phyloP scores from a whole-genome alignment of 371 early-diverging fungal genomes.

The Parasitella parasitica region DNA sequence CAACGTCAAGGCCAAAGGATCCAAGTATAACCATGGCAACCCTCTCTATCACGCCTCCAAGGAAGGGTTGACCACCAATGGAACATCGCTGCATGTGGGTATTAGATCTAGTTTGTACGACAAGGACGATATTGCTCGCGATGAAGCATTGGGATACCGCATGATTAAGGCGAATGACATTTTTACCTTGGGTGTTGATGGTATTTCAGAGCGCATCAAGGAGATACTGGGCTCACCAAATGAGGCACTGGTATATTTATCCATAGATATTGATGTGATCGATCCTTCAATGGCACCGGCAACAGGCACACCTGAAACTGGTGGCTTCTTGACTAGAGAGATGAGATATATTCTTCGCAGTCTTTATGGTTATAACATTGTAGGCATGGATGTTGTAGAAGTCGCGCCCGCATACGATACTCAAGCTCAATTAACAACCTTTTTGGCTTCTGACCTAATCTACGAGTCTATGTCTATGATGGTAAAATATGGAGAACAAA shows the following conservation, averaged over 20 bases:
- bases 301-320: conserved; percentile 56
- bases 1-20: conserved; percentile 35
- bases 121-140: conserved; percentile 35
- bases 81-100: conserved; percentile 53
- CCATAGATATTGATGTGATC: conserved; percentile 55
- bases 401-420: conserved; percentile 54
- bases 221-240: conserved; percentile 37
- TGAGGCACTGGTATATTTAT: conserved; percentile 42
- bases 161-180: conserved; percentile 54
- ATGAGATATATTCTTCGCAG: conserved; percentile 48
- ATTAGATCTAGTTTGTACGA: conserved; percentile 48
- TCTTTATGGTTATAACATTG: conserved; percentile 40
- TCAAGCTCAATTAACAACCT: conserved; percentile 51
- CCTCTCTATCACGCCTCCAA: conserved; percentile 51
- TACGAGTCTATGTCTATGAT: conserved; percentile 49
- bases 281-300: conserved; percentile 56
- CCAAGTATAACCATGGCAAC: conserved; percentile 43
- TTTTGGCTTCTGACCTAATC: conserved; percentile 46
- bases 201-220: conserved; percentile 45
- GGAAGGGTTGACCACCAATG: conserved; percentile 50
- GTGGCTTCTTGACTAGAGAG: conserved; percentile 52
- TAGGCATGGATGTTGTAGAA: conserved; percentile 51
- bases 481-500: conserved; percentile 34
- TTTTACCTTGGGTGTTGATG: conserved; percentile 44
- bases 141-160: conserved; percentile 42